Evolutionary conservation across 257 asterid genomes (phyloP), one percentile per base, ranked within the genome.

Genomic region (Agastache rugosa): DNA sequence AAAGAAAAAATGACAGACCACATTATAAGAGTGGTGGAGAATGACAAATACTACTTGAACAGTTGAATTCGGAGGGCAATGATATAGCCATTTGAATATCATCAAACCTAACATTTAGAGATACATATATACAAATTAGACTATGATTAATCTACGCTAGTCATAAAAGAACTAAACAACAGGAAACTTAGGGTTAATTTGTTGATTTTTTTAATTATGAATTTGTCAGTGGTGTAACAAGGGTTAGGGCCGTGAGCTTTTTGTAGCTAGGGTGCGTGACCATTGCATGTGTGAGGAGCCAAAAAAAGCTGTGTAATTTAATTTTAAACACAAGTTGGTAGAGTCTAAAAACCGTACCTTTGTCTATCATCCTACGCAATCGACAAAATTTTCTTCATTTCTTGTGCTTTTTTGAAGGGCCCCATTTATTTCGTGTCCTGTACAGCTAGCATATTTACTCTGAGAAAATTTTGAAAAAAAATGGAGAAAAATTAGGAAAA

Each of bases 221-320:
- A 47, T 48, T n/a, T 15, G 55, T 48, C 20, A 1, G 20, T 48
- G 27, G 12, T 16, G 27, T 27, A 60, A 62, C 60, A 31, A 69
- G 65, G 68, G 68, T 39, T 67, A 67, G 60, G 80, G 80, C 87
- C 80, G 86, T 58, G 85, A 80, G 87, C 8, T 82, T 79, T 80
- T 80, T 80, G 85, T 80, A n/a, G n/a, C n/a, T n/a, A 80, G 83
- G 84, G 53, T 48, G 44, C 16, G 75, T 77, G 76, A 80, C 73
- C 75, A 27, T 72, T 79, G 82, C 77, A 79, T 79, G 79, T 81
- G 70, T 77, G 80, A 17, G 15, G 64, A 23, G 65, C 15, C 6
- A 29, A 72, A 59, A 75, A 75, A 75, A 39, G 77, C 51, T 47
- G 71, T 68, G 45, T 59, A 17, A 56, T 23, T 41, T 11, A 47